Evolutionary conservation across 495 filamentous ascomycete genomes (phyloP), one percentile per base, ranked within the genome.

Genomic region (Melanomma pulvis-pyrius): DNA sequence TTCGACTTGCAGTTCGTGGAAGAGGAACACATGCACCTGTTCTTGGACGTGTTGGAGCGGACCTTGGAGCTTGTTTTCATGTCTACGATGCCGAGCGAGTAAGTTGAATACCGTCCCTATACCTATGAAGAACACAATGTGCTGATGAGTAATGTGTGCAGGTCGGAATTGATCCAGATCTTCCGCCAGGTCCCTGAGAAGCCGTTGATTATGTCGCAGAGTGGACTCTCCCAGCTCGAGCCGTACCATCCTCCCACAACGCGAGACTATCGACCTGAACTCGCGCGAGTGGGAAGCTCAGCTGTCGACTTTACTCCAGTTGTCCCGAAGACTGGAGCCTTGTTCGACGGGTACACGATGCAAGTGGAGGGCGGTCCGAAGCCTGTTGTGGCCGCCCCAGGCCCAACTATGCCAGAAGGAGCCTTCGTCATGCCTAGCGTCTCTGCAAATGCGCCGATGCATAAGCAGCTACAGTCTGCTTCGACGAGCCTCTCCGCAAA

Each of bases 1-100:
- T 58, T 39, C 12, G 54, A 58, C 28, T 41, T 58, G 7, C 54
- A 58, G 54, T 58, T 58, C 22, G 13, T 11, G 5, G 22, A 44
- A 13, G 12, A 4, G 24, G 54, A 39, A 6, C 9, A 58, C 13
- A 13, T 58, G 8, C 8, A 41, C 34, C 17, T 17, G 34, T 41
- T 41, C 34, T 41, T 41, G 34, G 5, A 39, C 4, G 22, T 6
- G 32, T 30, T 54, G 19, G 51, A 9, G 51, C 19, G 24, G 11
- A 22, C 19, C 13, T n/a, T n/a, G n/a, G n/a, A n/a, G n/a, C n/a
- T n/a, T n/a, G n/a, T n/a, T n/a, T n/a, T n/a, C n/a, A n/a, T n/a
- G n/a, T n/a, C n/a, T n/a, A n/a, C n/a, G n/a, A n/a, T n/a, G n/a
- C n/a, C n/a, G n/a, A n/a, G n/a, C n/a, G n/a, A n/a, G n/a, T n/a